Percentiles rank a stretch among this genome's conserved stretches.
Conservation (phyloP, 2,329 filamentous ascomycete genomes). For the Ophiostoma sp. region DNA sequence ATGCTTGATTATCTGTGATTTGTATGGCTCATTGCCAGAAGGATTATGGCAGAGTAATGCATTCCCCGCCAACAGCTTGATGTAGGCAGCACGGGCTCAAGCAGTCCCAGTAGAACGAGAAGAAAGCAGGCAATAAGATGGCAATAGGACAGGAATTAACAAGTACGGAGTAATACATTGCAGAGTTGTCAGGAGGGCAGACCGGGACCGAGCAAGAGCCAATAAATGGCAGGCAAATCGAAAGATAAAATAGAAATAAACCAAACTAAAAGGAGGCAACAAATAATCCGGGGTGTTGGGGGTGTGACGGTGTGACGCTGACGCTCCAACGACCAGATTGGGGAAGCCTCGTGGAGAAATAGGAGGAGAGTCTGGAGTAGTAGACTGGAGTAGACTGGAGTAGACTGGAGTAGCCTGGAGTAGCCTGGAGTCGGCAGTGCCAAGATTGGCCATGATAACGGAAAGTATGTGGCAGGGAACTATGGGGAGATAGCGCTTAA, state of each 20-base stretch:
- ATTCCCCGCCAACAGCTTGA: not conserved
- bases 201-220: not conserved
- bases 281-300: not conserved
- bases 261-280: not conserved
- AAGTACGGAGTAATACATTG: not conserved
- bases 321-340: not conserved
- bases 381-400: not conserved
- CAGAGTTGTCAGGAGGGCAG: not conserved
- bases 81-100: too few species aligned
- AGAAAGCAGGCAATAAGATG: not conserved
- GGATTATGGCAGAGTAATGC: not conserved
- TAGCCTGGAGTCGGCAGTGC: not conserved
- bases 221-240: not conserved
- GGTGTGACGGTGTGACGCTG: conserved; percentile 1
- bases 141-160: not conserved
- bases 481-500: not conserved
- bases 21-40: not conserved
- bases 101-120: not conserved
- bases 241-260: not conserved
- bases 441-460: not conserved
- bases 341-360: not conserved
- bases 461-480: not conserved
- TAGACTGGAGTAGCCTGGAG: not conserved
- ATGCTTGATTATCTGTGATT: not conserved
- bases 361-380: conserved; percentile 7